These are phyloP conservation scores for Rubia peregrina DNA, from an alignment of 305 asterid species.

Conservation along the genomic window DNA sequence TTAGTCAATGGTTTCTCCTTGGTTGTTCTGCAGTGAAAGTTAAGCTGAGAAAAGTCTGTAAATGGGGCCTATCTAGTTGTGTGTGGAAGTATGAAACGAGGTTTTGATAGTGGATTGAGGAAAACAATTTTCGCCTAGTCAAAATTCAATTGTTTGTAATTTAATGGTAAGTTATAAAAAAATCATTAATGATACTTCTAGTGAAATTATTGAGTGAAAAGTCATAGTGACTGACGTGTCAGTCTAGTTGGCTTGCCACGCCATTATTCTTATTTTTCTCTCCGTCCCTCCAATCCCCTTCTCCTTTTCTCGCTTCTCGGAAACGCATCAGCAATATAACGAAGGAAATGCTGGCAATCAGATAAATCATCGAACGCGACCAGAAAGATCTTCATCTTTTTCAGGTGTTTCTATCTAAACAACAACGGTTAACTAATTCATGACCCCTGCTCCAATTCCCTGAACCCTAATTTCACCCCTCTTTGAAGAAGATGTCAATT, in stretches of 20 bases:
- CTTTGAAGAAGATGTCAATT: conserved; percentile 31
- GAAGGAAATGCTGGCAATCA: not conserved
- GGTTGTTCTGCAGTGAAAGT: conserved; percentile 5
- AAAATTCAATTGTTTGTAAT: not conserved
- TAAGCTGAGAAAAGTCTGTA: not conserved
- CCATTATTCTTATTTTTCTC: too few relatives aligned
- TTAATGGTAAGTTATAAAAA: too few relatives aligned
- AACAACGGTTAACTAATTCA: not conserved
- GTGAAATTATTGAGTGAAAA: too few relatives aligned
- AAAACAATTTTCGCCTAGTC: not conserved
- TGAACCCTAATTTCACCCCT: not conserved
- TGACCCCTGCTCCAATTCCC: not conserved
- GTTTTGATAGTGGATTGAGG: not conserved
- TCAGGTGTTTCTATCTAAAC: not conserved
- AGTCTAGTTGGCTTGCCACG: too few relatives aligned
- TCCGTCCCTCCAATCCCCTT: too few relatives aligned
- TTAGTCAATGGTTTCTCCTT: not conserved
- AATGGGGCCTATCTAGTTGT: conserved; percentile 1
- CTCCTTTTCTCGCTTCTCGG: too few relatives aligned
- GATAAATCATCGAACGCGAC: not conserved
- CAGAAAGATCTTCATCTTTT: not conserved
- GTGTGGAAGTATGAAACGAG: not conserved
- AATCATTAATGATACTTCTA: too few relatives aligned
- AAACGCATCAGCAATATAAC: too few relatives aligned
- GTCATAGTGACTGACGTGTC: too few relatives aligned